Percentiles rank a stretch among this genome's conserved stretches.
Conservation (phyloP, 2,329 filamentous ascomycete species). For the Emydomyces testavorans region DNA sequence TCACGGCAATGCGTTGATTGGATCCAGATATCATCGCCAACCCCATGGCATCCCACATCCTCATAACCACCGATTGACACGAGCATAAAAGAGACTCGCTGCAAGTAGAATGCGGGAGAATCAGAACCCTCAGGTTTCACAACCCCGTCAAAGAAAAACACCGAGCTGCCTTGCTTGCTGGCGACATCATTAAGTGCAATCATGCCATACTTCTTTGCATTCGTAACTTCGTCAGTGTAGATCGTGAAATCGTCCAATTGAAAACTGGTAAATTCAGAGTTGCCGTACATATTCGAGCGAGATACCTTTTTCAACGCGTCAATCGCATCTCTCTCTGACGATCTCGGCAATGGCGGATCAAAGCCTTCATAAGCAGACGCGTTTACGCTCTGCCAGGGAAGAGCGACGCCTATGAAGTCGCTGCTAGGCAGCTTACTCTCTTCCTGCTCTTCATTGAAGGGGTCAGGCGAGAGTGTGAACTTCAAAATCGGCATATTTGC, state of each 20-base stretch:
- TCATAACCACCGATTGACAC: slow-evolving; percentile 59
- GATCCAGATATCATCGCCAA: slow-evolving; percentile 52
- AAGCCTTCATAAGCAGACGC: slow-evolving; percentile 21
- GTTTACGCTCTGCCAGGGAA: slow-evolving; percentile 18
- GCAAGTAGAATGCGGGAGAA: slow-evolving; percentile 38
- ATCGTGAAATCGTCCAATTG: slow-evolving; percentile 48
- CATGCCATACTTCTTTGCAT: slow-evolving; percentile 39
- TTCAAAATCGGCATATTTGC: neutral
- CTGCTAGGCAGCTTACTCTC: neutral
- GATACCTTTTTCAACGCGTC: slow-evolving; percentile 18
- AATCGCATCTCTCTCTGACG: slow-evolving; percentile 27
- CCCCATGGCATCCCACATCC: slow-evolving; percentile 34
- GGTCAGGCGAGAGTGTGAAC: neutral
- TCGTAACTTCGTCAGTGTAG: slow-evolving; percentile 36
- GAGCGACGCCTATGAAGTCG: slow-evolving; percentile 3
- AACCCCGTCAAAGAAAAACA: slow-evolving; percentile 50
- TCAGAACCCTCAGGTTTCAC: slow-evolving; percentile 23
- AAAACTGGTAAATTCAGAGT: slow-evolving; percentile 34
- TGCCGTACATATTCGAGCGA: slow-evolving; percentile 9
- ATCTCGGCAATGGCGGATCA: slow-evolving; percentile 15
- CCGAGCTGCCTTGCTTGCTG: slow-evolving; percentile 27
- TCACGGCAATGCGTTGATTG: slow-evolving; percentile 37
- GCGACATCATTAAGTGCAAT: slow-evolving; percentile 45
- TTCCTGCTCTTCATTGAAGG: neutral
- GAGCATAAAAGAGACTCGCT: slow-evolving; percentile 44